Conservation (phyloP, 2,329 filamentous ascomycete genomes). For the Plenodomus lindquistii region DNA sequence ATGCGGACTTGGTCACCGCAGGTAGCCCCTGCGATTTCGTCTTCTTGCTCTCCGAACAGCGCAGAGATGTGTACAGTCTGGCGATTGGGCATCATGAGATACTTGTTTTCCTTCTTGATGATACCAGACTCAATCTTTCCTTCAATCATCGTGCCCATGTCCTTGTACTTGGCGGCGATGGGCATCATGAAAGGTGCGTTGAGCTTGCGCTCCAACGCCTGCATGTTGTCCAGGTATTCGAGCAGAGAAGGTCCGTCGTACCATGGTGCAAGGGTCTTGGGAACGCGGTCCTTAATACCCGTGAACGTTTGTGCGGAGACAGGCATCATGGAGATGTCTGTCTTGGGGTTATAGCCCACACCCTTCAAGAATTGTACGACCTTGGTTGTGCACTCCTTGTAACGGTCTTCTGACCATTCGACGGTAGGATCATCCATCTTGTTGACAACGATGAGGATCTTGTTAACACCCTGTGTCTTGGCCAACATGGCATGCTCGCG, state of each 20-base stretch:
- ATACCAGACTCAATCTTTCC: constrained; percentile 93
- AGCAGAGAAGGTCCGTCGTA: constrained; percentile 88
- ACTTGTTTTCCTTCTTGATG: constrained; percentile 82
- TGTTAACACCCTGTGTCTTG: constrained; percentile 98
- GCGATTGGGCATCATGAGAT: constrained; percentile 96
- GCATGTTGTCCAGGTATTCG: constrained; percentile 94
- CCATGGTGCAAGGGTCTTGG: constrained; percentile 74
- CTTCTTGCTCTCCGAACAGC: constrained; percentile 93
- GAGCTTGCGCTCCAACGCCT: constrained; percentile 88
- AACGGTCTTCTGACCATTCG: constrained; percentile 91
- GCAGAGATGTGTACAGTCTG: constrained; percentile 79
- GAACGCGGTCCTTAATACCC: constrained; percentile 87
- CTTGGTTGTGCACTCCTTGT: constrained; percentile 91
- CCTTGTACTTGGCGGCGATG: constrained; percentile 91
- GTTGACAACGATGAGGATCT: constrained; percentile 85
- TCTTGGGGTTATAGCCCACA: constrained; percentile 92
- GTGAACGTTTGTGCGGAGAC: constrained; percentile 85
- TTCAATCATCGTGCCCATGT: constrained; percentile 97
- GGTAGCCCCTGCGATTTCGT: constrained; percentile 79
- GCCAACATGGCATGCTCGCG: constrained; percentile 97
- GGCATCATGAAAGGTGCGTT: constrained; percentile 99
- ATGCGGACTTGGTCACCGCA: constrained; percentile 95
- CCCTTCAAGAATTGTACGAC: constrained; percentile 85
- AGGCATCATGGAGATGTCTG: constrained; percentile 92
- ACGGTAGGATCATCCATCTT: constrained; percentile 99